These are phyloP conservation scores for Fusarium humuli DNA, from an alignment of 2,329 filamentous ascomycete genomes.

Conservation along the genomic window DNA sequence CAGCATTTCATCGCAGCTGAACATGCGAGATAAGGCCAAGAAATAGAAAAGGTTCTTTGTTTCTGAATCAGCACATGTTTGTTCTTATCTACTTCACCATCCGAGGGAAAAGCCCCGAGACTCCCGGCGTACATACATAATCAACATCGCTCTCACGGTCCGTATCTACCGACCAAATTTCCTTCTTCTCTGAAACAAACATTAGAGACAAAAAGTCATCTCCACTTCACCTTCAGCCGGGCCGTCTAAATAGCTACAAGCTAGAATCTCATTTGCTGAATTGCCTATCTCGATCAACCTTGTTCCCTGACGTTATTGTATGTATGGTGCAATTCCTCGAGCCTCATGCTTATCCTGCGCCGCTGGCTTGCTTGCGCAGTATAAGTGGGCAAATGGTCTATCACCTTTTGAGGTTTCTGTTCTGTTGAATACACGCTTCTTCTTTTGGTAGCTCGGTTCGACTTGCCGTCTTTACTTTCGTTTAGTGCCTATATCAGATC, in stretches of 20 bases:
- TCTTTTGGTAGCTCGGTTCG: conserved; percentile 7
- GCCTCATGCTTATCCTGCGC: conserved; percentile 14
- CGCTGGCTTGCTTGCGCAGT: conserved; percentile 7
- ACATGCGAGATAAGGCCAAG: conserved; percentile 6
- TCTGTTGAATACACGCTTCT: conserved; percentile 1
- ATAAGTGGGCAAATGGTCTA: conserved; percentile 17
- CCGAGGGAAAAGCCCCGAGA: neutral
- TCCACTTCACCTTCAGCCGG: conserved; percentile 22
- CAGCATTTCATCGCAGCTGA: conserved; percentile 4
- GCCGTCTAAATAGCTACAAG: conserved; percentile 14
- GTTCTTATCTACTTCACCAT: neutral
- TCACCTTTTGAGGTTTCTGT: neutral
- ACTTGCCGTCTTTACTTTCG: conserved; percentile 9
- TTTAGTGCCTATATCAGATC: conserved; percentile 2
- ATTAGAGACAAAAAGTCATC: conserved; percentile 7
- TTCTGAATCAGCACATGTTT: neutral
- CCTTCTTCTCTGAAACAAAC: neutral
- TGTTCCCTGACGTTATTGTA: conserved; percentile 27
- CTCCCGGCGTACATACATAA: neutral
- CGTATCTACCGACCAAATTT: conserved; percentile 39
- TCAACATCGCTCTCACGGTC: conserved; percentile 42
- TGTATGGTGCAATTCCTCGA: neutral
- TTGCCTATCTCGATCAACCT: conserved; percentile 27
- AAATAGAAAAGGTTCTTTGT: neutral
- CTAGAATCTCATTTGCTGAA: conserved; percentile 4